A percentile compares a stretch with the other conserved stretches of the same genome.
Evolutionary conservation across 2,329 filamentous ascomycete species (phyloP).

Genomic region (Berkeleyomyces rouxiae): DNA sequence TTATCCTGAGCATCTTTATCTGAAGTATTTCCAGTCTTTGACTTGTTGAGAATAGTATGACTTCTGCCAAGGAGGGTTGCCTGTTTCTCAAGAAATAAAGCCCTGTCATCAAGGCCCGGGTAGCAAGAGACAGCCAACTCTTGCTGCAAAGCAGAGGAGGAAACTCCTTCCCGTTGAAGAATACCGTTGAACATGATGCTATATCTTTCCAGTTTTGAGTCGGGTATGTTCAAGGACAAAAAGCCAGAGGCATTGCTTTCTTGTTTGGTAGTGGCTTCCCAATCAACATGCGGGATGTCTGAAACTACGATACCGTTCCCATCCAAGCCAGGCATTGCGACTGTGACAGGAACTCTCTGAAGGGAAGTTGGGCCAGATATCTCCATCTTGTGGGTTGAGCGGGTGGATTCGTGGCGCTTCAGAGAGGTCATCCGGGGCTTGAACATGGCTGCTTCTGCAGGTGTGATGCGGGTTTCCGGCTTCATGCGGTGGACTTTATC

Average conservation of each 20-base stretch:
- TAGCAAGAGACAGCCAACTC: background rate
- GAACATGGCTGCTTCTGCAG: conserved; percentile 12
- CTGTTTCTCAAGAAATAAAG: conserved; percentile 17
- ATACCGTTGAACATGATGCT: conserved; percentile 83
- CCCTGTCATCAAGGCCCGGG: background rate
- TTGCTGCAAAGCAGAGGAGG: background rate
- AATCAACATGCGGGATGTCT: background rate
- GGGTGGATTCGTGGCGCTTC: conserved; percentile 1
- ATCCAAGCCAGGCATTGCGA: conserved; percentile 4
- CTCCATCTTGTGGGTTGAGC: background rate
- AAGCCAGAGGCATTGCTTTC: conserved; percentile 22
- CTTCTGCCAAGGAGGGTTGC: conserved; percentile 36
- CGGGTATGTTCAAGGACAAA: conserved; percentile 66
- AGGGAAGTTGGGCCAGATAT: conserved; percentile 4
- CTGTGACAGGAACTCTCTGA: background rate
- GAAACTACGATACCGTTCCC: background rate
- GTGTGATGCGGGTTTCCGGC: background rate
- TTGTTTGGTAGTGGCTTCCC: conserved; percentile 9
- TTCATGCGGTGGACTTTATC: background rate
- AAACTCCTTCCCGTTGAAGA: conserved; percentile 29
- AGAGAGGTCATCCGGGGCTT: conserved; percentile 3
- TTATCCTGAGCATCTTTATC: conserved; percentile 11
- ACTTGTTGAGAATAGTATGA: conserved; percentile 40
- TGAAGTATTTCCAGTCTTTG: conserved; percentile 18
- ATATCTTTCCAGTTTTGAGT: conserved; percentile 69